Conservation (phyloP, 371 early-diverging fungal genomes). For the Mucor plumbeus region DNA sequence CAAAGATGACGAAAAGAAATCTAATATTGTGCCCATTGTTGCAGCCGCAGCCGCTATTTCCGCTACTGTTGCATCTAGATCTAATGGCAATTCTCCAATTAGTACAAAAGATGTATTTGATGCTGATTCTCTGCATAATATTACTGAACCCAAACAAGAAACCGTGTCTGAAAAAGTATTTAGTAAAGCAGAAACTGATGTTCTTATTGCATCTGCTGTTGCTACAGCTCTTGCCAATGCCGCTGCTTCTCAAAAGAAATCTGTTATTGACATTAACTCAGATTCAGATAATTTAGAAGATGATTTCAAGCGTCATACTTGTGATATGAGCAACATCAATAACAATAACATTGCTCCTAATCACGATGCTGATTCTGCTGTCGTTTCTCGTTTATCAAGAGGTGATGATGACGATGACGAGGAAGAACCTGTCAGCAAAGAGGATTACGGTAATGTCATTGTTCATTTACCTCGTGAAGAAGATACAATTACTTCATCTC, state of each 20-base stretch:
- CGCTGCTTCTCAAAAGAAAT: background rate
- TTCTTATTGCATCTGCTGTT: conserved; percentile 47
- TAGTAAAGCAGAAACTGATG: conserved; percentile 41
- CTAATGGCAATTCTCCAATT: background rate
- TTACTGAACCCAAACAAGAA: background rate
- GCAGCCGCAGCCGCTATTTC: too few relatives aligned
- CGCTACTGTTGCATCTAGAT: background rate
- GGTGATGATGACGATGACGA: conserved; percentile 16
- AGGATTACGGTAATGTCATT: conserved; percentile 16
- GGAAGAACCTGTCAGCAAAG: background rate
- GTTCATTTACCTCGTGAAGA: conserved; percentile 16
- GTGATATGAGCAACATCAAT: conserved; percentile 8
- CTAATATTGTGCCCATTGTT: background rate
- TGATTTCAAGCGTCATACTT: background rate
- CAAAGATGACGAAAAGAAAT: background rate
- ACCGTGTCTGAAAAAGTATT: conserved; percentile 16
- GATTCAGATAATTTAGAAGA: background rate
- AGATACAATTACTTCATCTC: conserved; percentile 5
- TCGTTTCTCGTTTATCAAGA: background rate
- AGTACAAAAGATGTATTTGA: too few relatives aligned
- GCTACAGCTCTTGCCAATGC: conserved; percentile 37
- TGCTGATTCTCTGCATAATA: background rate
- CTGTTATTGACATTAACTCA: background rate
- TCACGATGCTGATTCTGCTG: background rate
- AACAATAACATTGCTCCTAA: background rate